Evolutionary conservation across 345 rosid genomes (phyloP), one percentile per base, ranked within the genome.

Genomic region (Linum lewisii): DNA sequence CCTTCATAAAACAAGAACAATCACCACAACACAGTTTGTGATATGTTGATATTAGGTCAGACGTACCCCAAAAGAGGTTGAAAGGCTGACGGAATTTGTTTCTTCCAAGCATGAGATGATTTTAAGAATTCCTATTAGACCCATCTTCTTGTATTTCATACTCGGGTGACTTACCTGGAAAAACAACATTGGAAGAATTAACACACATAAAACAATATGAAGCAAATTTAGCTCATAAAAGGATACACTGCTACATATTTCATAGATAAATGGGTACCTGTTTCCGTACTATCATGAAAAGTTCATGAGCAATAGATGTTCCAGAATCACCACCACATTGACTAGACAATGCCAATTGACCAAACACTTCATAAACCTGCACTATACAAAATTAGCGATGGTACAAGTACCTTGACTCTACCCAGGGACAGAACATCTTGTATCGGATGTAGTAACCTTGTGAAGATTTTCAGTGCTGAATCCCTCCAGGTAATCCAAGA

Each of bases 401-500:
- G 38, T 10, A 20, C 21, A 54, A 34, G 23, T 22, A 26, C 1
- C 54, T 59, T 24, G 63, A 20, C 38, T 38, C 49, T 51, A 59
- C 54, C 58, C 69, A 57, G 24, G 11, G 65, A 63, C 26, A n/a
- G 51, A 25, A 57, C 21, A 66, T 6, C 26, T 36, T 14, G 45
- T n/a, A 19, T 56, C 42, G 66, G 62, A 21, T 62, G 59, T 24
- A 58, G 49, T 66, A 68, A 82, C 95, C 92, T 81, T 86, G 62
- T 82, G 87, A 65, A 89, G 72, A 75, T 81, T 82, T 64, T 81
- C 89, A 62, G 74, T 56, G 66, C 70, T 73, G 74, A 86, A 84
- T 20, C 83, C 89, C 79, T 89, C 97, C 83, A 89, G 76, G 79
- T 84, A 89, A 75, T 89, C 97, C 82, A 89, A 72, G 66, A 89